A percentile compares a stretch with the other conserved stretches of the same genome.
These are phyloP conservation scores for Arabidopsis suecica DNA, from an alignment of 345 rosid genomes.

Conservation along the genomic window DNA sequence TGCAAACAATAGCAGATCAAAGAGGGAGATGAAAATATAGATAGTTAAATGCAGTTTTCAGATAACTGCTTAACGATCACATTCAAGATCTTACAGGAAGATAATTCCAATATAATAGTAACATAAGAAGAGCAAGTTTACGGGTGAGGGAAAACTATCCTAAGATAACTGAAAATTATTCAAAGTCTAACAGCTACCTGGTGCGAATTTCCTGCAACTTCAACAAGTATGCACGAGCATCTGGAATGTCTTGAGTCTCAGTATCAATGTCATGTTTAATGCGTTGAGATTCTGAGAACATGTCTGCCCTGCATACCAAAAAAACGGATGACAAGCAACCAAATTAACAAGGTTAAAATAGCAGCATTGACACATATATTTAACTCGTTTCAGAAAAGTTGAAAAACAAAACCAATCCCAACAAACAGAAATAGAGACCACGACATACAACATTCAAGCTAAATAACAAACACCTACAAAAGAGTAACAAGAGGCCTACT, in stretches of 20 bases:
- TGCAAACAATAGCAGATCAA: neutral
- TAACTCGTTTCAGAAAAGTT: neutral
- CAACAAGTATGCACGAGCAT: conserved; percentile 88
- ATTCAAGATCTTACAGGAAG: conserved; percentile 5
- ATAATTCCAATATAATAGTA: neutral
- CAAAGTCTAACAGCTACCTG: conserved; percentile 50
- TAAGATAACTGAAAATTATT: conserved; percentile 8
- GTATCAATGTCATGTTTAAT: conserved; percentile 67
- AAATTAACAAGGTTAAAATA: conserved; percentile 20
- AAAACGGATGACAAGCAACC: conserved; percentile 24
- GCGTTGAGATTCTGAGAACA: conserved; percentile 84
- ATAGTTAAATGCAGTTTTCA: neutral
- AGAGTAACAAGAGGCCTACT: conserved; percentile 55
- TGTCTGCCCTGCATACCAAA: conserved; percentile 70
- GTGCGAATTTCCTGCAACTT: conserved; percentile 75
- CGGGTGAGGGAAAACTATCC: neutral
- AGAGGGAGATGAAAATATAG: neutral
- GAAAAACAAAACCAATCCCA: neutral
- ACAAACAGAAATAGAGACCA: neutral
- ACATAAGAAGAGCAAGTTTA: conserved; percentile 4
- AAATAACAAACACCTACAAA: conserved; percentile 1
- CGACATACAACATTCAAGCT: neutral
- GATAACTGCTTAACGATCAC: neutral
- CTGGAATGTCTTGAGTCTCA: conserved; percentile 73
- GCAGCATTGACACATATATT: neutral